Evolutionary conservation across 2,329 filamentous ascomycete species (phyloP), one percentile per base, ranked within the genome.

Genomic region (Capronia coronata): DNA sequence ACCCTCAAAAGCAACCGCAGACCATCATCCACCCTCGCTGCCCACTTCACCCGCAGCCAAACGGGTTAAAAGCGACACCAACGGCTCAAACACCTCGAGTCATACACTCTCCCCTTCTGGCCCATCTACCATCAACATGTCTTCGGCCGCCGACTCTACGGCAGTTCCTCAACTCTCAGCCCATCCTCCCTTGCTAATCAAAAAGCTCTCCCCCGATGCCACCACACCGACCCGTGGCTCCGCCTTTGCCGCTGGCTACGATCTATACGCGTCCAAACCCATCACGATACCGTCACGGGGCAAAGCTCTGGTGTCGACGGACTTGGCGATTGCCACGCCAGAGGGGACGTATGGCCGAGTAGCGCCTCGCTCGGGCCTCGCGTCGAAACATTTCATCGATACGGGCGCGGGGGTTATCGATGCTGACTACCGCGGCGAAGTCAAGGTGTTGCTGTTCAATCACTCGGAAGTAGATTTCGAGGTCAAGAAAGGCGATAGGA

Each of bases 321-420:
- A 93, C 62, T 85, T 98, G 56, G 82, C 83, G 61, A 91, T 98
- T 71, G 87, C 89, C 21, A 86, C 96, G 42, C 93, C 93, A 0
- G 85, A 80, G 3, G 89, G 87, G 45, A 96, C 90, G 10, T 87
- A 97, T 66, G 91, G 91, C 59, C 84, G 90, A 50, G 82, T 95
- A 48, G 90, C 90, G 2, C 90, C 90, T 8, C 86, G 90, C 58
- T 93, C 87, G n/a, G 89, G 89, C 41, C 83, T 95, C 29, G 91
- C 91, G 2, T 77, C 83, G 53, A 98, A 98, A 74, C 82, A 97
- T 73, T 93, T 90, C 71, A 97, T 98, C 67, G 89, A 96, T 68
- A 93, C 87, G 0, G 89, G 94, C 55, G 93, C 93, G 0, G 93
- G 93, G 47, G 93, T 98, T 57, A 97, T 98, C 62, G 93, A 98